Percentiles rank a stretch among this genome's conserved stretches.
phyloP scores from a whole-genome alignment of 345 rosid species.

The Eutrema japonicum region DNA sequence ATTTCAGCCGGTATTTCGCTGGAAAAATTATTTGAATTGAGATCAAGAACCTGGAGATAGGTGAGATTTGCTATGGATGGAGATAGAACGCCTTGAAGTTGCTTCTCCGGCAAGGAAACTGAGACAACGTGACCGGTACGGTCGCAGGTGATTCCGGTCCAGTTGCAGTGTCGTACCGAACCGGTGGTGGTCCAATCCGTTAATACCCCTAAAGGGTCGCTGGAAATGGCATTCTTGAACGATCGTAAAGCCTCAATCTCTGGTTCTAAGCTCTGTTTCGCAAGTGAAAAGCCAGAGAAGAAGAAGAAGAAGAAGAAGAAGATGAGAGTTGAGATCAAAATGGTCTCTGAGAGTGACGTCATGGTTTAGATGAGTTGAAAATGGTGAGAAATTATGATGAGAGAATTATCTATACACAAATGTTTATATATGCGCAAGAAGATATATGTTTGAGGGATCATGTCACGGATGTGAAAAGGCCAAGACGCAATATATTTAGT shows the following conservation, averaged over 20 bases:
- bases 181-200: conserved; percentile 58
- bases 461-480: conserved; percentile 44
- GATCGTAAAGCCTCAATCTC: conserved; percentile 63
- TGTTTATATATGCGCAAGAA: neutral
- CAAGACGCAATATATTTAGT: conserved; percentile 26
- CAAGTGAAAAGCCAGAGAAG: conserved; percentile 34
- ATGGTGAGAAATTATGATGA: conserved; percentile 21
- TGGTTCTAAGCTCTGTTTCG: conserved; percentile 44
- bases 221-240: conserved; percentile 58
- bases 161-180: conserved; percentile 67
- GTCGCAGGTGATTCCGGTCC: conserved; percentile 80
- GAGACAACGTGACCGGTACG: conserved; percentile 51
- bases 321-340: conserved; percentile 30
- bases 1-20: conserved; percentile 67
- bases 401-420: neutral
- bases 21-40: conserved; percentile 60
- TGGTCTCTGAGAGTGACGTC: conserved; percentile 35
- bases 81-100: conserved; percentile 69
- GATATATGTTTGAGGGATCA: conserved; percentile 1
- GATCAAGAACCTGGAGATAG: conserved; percentile 89
- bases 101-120: conserved; percentile 59
- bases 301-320: conserved; percentile 38
- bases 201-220: conserved; percentile 64
- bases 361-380: conserved; percentile 28
- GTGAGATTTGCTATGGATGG: conserved; percentile 72